These are phyloP conservation scores for Corchorus olitorius DNA, from an alignment of 345 rosid genomes.

Conservation along the genomic window DNA sequence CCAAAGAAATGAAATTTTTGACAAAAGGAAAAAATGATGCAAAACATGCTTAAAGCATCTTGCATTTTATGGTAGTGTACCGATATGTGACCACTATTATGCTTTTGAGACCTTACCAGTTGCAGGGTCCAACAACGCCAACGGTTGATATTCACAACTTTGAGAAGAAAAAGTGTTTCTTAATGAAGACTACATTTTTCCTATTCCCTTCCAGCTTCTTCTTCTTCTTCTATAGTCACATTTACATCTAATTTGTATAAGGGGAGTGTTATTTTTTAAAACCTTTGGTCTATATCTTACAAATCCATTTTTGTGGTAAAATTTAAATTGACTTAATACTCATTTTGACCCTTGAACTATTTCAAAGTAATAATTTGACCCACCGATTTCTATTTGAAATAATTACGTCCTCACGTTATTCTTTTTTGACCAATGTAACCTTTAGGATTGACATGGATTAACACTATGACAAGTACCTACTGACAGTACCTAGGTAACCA, in stretches of 20 bases:
- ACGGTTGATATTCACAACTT: background rate
- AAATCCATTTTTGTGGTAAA: no score
- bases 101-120: background rate
- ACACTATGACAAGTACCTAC: no score
- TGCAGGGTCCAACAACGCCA: background rate
- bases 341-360: no score
- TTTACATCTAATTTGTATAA: background rate
- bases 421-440: no score
- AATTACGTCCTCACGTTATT: no score
- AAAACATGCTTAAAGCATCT: background rate
- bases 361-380: no score
- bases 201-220: background rate
- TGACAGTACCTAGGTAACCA: no score
- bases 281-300: background rate
- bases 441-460: no score
- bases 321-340: no score
- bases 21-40: background rate
- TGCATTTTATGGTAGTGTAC: background rate
- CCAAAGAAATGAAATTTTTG: background rate
- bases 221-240: no score
- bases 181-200: background rate
- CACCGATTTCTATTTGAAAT: no score
- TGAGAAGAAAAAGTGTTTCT: background rate
- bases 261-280: background rate
- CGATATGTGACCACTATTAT: conserved; percentile 5